Percentiles rank a stretch among this genome's conserved stretches.
phyloP scores from a whole-genome alignment of 768 basidiomycete species.

The Leccinum pellstonianum region DNA sequence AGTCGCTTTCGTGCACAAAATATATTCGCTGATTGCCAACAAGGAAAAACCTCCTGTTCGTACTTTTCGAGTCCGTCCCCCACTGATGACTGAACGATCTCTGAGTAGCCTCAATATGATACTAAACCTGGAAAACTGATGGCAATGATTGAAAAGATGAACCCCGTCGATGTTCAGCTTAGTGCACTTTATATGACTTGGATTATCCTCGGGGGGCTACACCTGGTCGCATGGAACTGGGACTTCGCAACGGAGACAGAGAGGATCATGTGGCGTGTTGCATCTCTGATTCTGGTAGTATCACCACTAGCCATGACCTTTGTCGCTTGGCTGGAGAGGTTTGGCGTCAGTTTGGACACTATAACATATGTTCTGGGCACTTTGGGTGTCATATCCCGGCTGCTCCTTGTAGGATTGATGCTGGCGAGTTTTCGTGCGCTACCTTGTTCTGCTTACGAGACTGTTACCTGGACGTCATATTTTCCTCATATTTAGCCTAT shows the following conservation, averaged over 20 bases:
- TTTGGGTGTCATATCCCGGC: neutral
- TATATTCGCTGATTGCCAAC: too few species aligned
- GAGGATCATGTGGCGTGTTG: neutral
- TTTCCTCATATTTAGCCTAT: constrained; percentile 1
- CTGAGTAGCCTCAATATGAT: neutral
- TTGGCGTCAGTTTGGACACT: neutral
- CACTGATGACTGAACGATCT: neutral
- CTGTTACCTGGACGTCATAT: neutral
- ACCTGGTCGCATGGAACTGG: neutral
- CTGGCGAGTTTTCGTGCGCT: neutral
- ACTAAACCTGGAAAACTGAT: neutral
- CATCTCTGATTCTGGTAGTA: neutral
- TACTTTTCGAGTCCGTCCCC: neutral
- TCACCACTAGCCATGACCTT: neutral
- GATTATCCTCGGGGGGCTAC: neutral
- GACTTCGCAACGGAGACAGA: neutral
- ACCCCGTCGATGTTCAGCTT: neutral
- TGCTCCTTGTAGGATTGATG: neutral
- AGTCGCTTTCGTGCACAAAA: neutral
- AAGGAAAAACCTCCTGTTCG: neutral
- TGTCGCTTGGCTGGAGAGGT: neutral
- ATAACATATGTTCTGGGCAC: neutral
- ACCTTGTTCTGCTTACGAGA: neutral
- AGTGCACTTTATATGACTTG: neutral
- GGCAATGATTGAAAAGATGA: neutral